Evolutionary conservation across 495 filamentous ascomycete species (phyloP).

Genomic region (Aspergillus carlsbadensis): DNA sequence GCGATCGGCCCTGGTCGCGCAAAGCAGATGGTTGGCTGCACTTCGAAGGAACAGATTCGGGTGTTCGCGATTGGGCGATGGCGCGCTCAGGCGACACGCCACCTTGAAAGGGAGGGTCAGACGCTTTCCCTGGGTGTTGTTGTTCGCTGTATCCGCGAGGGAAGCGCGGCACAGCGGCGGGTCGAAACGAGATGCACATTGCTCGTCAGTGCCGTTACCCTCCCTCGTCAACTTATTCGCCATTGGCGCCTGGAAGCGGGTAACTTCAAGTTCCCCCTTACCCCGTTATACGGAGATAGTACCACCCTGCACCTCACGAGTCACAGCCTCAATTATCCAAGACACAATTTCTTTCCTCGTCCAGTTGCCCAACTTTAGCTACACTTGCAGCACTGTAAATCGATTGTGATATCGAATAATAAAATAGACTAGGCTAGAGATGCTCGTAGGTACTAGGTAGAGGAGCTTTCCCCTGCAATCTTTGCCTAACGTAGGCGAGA

Average conservation of each 20-base stretch:
- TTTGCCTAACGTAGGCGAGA: too few relatives aligned
- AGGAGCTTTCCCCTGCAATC: too few relatives aligned
- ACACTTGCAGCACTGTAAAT: too few relatives aligned
- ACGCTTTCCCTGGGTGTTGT: conserved; percentile 7
- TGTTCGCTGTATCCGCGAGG: conserved; percentile 22
- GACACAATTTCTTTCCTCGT: too few relatives aligned
- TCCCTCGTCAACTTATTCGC: conserved; percentile 23
- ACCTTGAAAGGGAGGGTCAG: conserved; percentile 22
- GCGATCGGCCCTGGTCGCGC: conserved; percentile 44
- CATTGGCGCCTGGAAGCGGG: conserved; percentile 27
- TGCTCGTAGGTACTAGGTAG: too few relatives aligned
- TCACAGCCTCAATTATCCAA: background rate
- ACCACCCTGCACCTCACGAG: background rate
- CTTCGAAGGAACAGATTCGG: background rate
- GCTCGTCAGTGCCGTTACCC: background rate
- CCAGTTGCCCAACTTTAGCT: too few relatives aligned
- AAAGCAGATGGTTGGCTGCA: conserved; percentile 29
- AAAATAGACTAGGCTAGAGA: too few relatives aligned
- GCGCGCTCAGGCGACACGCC: conserved; percentile 36
- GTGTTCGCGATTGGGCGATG: conserved; percentile 27
- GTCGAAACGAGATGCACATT: conserved; percentile 10
- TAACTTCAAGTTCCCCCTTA: too few relatives aligned
- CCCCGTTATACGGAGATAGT: too few relatives aligned
- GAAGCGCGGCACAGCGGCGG: conserved; percentile 29
- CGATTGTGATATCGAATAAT: too few relatives aligned